Evolutionary conservation across 2,329 filamentous ascomycete genomes (phyloP).

Genomic region (Cryphonectria nitschkei): DNA sequence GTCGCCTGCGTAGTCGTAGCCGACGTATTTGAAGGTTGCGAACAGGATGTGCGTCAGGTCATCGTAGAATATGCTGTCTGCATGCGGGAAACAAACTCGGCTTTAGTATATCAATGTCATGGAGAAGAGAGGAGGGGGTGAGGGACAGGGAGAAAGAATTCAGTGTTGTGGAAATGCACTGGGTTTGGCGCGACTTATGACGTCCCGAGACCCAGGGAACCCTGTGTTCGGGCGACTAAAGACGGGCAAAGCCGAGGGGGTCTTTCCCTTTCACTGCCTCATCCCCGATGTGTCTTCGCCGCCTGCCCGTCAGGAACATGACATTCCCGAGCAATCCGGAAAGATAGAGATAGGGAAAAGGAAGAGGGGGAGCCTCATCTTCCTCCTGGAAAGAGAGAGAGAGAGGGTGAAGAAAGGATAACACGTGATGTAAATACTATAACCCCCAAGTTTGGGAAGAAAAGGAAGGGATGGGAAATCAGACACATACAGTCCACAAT

Average conservation of each 20-base stretch:
- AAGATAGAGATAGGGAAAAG: neutral
- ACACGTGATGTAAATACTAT: neutral
- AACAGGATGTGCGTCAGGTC: constrained; percentile 67
- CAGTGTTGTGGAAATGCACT: neutral
- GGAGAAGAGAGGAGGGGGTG: too few species aligned
- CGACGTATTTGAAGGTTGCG: constrained; percentile 78
- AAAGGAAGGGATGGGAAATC: neutral
- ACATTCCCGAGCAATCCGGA: neutral
- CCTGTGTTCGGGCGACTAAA: neutral
- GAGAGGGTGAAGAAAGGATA: too few species aligned
- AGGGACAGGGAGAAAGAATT: neutral
- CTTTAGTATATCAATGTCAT: too few species aligned
- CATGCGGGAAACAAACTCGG: neutral
- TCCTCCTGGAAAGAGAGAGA: too few species aligned
- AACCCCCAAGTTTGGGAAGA: neutral
- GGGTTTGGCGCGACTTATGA: too few species aligned
- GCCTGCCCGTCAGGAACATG: neutral
- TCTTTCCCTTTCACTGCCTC: neutral
- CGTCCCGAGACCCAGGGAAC: neutral
- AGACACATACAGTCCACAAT: constrained; percentile 68
- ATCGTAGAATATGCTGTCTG: constrained; percentile 76
- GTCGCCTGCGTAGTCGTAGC: constrained; percentile 71
- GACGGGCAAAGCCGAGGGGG: neutral
- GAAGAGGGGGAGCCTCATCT: too few species aligned
- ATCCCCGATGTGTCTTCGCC: neutral